phyloP scores from a whole-genome alignment of 116 monocot species.

The Dioscorea cayenensis region DNA sequence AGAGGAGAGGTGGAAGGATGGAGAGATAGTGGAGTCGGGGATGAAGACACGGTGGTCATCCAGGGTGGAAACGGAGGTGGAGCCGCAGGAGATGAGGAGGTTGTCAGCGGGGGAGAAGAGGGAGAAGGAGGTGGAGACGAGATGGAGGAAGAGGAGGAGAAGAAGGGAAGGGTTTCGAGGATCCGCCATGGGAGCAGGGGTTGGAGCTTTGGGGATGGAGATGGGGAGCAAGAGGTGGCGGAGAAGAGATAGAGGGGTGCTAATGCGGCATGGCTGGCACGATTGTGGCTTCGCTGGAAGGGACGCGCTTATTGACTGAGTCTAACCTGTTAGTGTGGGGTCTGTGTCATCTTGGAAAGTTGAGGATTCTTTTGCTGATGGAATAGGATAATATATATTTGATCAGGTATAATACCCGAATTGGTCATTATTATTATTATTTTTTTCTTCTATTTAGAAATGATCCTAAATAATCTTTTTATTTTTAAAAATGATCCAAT shows the following conservation, averaged over 20 bases:
- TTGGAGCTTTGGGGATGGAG: neutral
- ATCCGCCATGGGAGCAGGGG: neutral
- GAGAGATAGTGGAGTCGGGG: slow-evolving; percentile 26
- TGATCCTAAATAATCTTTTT: no score
- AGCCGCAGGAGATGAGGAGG: slow-evolving; percentile 11
- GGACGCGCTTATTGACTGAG: neutral
- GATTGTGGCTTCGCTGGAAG: neutral
- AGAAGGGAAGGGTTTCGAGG: neutral
- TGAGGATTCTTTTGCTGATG: no score
- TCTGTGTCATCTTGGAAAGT: neutral
- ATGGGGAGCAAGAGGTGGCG: neutral
- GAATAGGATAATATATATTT: no score
- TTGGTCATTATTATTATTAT: no score
- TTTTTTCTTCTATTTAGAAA: no score
- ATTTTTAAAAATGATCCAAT: no score
- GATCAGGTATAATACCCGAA: no score
- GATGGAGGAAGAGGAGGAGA: neutral
- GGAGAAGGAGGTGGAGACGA: slow-evolving; percentile 2
- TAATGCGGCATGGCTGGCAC: neutral
- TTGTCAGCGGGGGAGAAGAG: slow-evolving; percentile 3
- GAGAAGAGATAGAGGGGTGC: neutral
- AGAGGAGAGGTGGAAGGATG: neutral
- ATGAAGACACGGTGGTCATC: slow-evolving; percentile 32
- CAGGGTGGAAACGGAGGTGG: slow-evolving; percentile 15
- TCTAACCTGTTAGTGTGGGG: neutral